Base-by-base conservation (phyloP, 192 early-diverging fungal species). In the Entomortierella beljakovae region DNA sequence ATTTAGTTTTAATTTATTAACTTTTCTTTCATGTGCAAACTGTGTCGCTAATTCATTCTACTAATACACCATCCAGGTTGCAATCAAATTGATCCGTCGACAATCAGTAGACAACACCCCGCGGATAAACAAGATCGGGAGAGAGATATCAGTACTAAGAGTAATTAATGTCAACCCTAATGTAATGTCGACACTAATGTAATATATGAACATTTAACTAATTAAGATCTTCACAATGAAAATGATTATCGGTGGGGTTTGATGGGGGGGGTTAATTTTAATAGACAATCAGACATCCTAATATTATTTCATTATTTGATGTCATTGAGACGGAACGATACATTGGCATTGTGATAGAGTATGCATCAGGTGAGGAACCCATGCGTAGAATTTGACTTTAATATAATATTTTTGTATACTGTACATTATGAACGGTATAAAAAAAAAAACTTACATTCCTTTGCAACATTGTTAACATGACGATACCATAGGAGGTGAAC, bases 321-420 rank as follows among this genome's bases (percentile, higher is more conserved):
- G 95, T 98, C 15, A 94, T 99, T 70, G 98, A 99, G 81, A 97
- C 96, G 6, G 95, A 95, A 56, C 83, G 90, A 61, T 97, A 98
- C 74, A 97, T 99, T 82, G 98, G 98, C 40, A 97, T 99, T 70
- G 92, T 98, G 29, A 91, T 98, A 80, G 96, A 98, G 82, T 98
- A 94, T 77, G 97, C 96, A 40, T 96, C 95, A 61, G 93, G 93
- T 86, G 81, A 43, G n/a, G n/a, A n/a, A n/a, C n/a, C n/a, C n/a
- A n/a, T n/a, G n/a, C n/a, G n/a, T n/a, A n/a, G 52, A 29, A 31
- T 28, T 35, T 10, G 20, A 26, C 31, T 35, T 15, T 38, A 38
- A 38, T 38, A 8, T 38, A 38, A 13, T 38, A 13, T 38, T 13
- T 38, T 6, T 38, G 37, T 38, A 13, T 38, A 38, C 37, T n/a